Evolutionary conservation across 768 basidiomycete genomes (phyloP).

Genomic region (Imleria badia): DNA sequence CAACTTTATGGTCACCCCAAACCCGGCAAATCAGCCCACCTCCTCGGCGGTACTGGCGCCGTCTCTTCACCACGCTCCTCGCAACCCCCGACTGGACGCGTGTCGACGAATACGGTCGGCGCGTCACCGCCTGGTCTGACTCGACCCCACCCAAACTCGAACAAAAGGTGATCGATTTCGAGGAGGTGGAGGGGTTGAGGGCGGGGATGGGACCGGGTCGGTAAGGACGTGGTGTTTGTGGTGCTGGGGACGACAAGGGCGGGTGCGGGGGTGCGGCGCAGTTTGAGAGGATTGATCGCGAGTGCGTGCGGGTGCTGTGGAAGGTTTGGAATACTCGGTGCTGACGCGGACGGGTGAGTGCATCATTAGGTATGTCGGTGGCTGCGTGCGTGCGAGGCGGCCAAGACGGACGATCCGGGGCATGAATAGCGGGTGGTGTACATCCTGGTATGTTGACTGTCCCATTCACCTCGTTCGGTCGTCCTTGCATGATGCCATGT

Average conservation of each 20-base stretch:
- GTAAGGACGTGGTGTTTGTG: slow-evolving; percentile 78
- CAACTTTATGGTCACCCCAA: no score
- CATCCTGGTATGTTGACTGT: slow-evolving; percentile 52
- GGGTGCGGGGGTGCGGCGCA: slow-evolving; percentile 60
- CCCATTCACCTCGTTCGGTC: no score
- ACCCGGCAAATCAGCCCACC: slow-evolving; percentile 49
- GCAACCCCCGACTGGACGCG: slow-evolving; percentile 51
- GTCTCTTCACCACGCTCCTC: slow-evolving; percentile 64
- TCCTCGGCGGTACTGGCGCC: slow-evolving; percentile 76
- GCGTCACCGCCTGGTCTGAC: slow-evolving; percentile 27
- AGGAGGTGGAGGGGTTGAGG: slow-evolving; percentile 47
- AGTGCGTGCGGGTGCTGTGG: slow-evolving; percentile 50
- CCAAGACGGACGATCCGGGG: slow-evolving; percentile 46
- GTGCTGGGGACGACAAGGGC: slow-evolving; percentile 69
- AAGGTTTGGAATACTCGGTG: no score
- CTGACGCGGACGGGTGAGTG: no score
- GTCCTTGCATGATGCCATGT: no score
- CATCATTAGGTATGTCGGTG: slow-evolving; percentile 64
- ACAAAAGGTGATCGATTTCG: slow-evolving; percentile 69
- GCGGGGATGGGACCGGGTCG: slow-evolving; percentile 51
- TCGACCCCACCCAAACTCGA: slow-evolving; percentile 38
- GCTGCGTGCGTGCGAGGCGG: slow-evolving; percentile 69
- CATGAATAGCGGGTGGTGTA: slow-evolving; percentile 66
- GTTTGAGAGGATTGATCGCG: slow-evolving; percentile 77
- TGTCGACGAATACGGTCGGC: slow-evolving; percentile 71